Evolutionary conservation across 495 filamentous ascomycete genomes (phyloP).

Genomic region (Tuber indicum): DNA sequence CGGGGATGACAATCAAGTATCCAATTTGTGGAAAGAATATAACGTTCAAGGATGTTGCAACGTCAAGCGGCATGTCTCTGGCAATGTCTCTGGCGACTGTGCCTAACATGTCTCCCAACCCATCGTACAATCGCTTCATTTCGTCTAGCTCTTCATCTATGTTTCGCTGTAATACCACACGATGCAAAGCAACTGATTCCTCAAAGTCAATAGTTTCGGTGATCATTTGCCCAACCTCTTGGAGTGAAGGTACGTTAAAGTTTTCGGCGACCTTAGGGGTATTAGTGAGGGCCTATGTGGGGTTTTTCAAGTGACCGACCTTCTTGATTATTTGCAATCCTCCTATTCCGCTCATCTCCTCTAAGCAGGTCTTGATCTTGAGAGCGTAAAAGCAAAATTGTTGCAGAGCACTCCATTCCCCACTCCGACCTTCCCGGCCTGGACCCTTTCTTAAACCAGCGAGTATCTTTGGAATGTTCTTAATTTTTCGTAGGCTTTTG

Average conservation of each 20-base stretch:
- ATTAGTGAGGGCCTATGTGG: slow-evolving; percentile 13
- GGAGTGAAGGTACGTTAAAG: slow-evolving; percentile 46
- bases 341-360: slow-evolving; percentile 55
- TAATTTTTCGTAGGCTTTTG: slow-evolving; percentile 63
- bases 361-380: slow-evolving; percentile 60
- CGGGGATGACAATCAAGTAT: slow-evolving; percentile 70
- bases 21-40: slow-evolving; percentile 89
- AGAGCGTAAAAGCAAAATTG: slow-evolving; percentile 63
- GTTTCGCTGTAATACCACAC: slow-evolving; percentile 65
- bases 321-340: slow-evolving; percentile 53
- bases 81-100: slow-evolving; percentile 58
- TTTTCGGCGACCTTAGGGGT: slow-evolving; percentile 34
- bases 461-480: slow-evolving; percentile 57
- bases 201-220: slow-evolving; percentile 76
- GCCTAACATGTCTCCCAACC: slow-evolving; percentile 65
- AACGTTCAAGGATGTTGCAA: slow-evolving; percentile 62
- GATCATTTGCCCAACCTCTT: slow-evolving; percentile 62
- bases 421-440: slow-evolving; percentile 24
- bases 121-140: slow-evolving; percentile 69
- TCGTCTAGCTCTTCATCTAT: slow-evolving; percentile 70
- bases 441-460: slow-evolving; percentile 29
- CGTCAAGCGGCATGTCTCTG: slow-evolving; percentile 54
- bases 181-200: slow-evolving; percentile 63
- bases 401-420: slow-evolving; percentile 33
- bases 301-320: slow-evolving; percentile 44